Conservation (phyloP, 2,329 filamentous ascomycete genomes). For the Exophiala alcalophila region DNA sequence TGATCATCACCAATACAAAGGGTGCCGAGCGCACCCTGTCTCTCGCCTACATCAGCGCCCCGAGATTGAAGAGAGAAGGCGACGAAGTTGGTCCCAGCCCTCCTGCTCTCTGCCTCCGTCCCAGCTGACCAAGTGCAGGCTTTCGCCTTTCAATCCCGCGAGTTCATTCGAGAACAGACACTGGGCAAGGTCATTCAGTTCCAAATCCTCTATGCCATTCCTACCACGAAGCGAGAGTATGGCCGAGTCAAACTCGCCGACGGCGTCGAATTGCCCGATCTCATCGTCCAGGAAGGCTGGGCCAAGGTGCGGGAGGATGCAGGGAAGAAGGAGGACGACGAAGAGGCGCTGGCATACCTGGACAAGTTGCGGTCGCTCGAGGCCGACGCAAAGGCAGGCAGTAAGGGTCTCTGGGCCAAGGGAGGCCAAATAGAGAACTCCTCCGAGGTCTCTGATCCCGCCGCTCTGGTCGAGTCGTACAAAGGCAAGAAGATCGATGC, state of each 20-base stretch:
- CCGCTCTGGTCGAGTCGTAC: constrained; percentile 74
- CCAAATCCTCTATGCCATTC: constrained; percentile 81
- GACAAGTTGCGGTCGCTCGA: constrained; percentile 77
- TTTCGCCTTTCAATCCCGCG: constrained; percentile 90
- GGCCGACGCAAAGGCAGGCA: constrained; percentile 70
- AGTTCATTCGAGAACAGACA: constrained; percentile 78
- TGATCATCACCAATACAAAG: constrained; percentile 78
- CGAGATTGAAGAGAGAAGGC: constrained; percentile 79
- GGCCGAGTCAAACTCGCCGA: constrained; percentile 74
- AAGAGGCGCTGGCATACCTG: constrained; percentile 67
- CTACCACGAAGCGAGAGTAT: constrained; percentile 70
- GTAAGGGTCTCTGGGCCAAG: constrained; percentile 75
- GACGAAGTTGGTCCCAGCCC: constrained; percentile 62
- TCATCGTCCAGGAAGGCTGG: constrained; percentile 84
- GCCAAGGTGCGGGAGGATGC: constrained; percentile 91
- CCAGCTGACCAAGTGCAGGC: constrained; percentile 46
- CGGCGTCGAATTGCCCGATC: constrained; percentile 74
- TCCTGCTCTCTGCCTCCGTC: constrained; percentile 5
- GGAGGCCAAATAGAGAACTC: constrained; percentile 68
- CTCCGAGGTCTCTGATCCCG: constrained; percentile 75
- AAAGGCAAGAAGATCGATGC: constrained; percentile 82
- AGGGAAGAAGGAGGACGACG: constrained; percentile 82
- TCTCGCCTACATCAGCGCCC: constrained; percentile 87
- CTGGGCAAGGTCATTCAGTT: constrained; percentile 88
- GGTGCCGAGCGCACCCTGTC: constrained; percentile 81